phyloP scores from a whole-genome alignment of 208 protist genomes.

The Leishmania braziliensis region DNA sequence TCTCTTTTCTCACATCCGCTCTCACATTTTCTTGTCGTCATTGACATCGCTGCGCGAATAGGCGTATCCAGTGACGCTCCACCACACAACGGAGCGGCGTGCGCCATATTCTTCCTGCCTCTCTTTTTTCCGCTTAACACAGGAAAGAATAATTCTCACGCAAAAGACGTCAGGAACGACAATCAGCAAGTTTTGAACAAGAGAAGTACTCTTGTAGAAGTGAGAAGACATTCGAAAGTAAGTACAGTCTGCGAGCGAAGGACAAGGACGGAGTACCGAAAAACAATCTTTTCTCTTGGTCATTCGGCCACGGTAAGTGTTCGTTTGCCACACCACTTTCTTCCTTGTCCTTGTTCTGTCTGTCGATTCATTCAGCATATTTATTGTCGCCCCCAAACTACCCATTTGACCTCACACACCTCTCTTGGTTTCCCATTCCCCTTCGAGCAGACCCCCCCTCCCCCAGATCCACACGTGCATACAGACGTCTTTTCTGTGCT shows the following conservation, averaged over 20 bases:
- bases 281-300: neutral
- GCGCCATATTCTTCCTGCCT: neutral
- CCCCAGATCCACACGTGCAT: neutral
- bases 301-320: neutral
- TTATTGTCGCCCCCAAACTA: neutral
- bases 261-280: neutral
- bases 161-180: neutral
- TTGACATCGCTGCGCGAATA: constrained; percentile 8
- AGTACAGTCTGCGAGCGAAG: neutral
- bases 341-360: neutral
- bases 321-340: neutral
- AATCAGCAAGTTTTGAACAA: neutral
- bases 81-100: neutral
- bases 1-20: neutral
- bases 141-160: neutral
- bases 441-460: neutral
- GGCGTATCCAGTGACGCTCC: neutral
- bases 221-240: neutral
- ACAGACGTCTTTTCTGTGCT: constrained; percentile 3
- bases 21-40: neutral
- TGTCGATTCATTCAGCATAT: neutral
- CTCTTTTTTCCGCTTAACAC: neutral
- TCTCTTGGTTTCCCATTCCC: neutral
- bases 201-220: neutral
- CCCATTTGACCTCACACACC: neutral